A percentile compares a stretch with the other conserved stretches of the same genome.
Conservation (phyloP, 1,284 basidiomycete genomes). For the Naganishia sp. region DNA sequence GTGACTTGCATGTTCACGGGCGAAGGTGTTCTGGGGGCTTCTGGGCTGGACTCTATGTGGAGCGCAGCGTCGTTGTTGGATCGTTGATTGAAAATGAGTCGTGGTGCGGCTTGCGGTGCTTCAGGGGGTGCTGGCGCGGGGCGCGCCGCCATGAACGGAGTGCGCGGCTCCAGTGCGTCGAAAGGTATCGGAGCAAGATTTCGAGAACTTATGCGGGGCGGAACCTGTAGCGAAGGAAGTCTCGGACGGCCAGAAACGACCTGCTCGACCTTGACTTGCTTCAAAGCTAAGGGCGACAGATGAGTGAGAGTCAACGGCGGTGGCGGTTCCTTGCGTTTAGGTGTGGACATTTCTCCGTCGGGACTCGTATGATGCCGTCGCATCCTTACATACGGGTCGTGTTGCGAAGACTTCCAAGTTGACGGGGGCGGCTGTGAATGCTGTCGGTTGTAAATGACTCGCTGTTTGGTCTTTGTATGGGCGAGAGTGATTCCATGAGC, state of each 20-base stretch:
- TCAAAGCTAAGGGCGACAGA: background rate
- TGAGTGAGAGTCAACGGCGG: constrained; percentile 1
- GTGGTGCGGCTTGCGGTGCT: constrained; percentile 3
- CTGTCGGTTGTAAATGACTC: constrained; percentile 12
- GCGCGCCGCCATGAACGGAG: constrained; percentile 26
- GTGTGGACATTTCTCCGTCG: background rate
- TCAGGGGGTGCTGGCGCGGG: constrained; percentile 27
- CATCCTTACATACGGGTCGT: constrained; percentile 22
- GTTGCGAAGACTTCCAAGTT: constrained; percentile 3
- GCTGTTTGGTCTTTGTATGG: constrained; percentile 3
- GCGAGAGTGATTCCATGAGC: constrained; percentile 4
- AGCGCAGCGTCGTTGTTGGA: no score
- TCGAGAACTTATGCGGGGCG: constrained; percentile 3
- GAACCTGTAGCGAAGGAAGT: constrained; percentile 1
- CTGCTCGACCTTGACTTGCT: constrained; percentile 15
- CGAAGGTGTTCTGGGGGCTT: constrained; percentile 15
- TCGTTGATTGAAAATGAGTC: background rate
- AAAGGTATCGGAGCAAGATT: background rate
- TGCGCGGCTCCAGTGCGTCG: background rate
- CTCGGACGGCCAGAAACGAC: constrained; percentile 16
- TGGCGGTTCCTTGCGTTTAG: constrained; percentile 17
- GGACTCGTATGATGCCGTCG: constrained; percentile 11
- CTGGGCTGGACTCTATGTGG: background rate
- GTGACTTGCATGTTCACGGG: background rate
- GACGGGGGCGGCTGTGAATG: constrained; percentile 11